A percentile compares a stretch with the other conserved stretches of the same genome.
Conservation (phyloP, 768 basidiomycete genomes). For the Rhizopogon rudus region DNA sequence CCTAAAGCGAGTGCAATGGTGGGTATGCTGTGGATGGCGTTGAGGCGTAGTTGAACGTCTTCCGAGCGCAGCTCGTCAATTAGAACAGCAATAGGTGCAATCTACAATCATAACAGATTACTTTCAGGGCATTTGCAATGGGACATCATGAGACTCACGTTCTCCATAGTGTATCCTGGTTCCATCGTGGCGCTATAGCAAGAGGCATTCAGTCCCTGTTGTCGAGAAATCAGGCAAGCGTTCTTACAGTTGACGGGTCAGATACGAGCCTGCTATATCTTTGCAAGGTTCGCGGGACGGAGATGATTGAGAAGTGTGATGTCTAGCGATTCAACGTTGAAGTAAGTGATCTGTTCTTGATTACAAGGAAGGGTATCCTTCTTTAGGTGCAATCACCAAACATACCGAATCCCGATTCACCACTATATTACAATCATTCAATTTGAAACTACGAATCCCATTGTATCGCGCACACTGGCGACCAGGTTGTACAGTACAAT, state of each 20-base stretch:
- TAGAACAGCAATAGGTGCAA: slow-evolving; percentile 92
- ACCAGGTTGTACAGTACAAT: too few relatives aligned
- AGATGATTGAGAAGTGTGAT: not conserved
- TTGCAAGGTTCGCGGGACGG: not conserved
- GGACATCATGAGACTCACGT: slow-evolving; percentile 41
- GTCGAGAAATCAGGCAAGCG: not conserved
- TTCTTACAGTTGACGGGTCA: not conserved
- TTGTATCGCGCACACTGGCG: too few relatives aligned
- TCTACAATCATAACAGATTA: slow-evolving; percentile 38
- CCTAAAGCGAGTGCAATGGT: slow-evolving; percentile 98
- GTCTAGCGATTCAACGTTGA: not conserved
- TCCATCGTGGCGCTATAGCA: slow-evolving; percentile 47
- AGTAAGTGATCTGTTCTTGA: slow-evolving; percentile 1
- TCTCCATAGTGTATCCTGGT: slow-evolving; percentile 58
- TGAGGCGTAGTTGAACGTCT: slow-evolving; percentile 93
- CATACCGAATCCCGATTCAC: too few relatives aligned
- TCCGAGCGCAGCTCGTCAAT: slow-evolving; percentile 99
- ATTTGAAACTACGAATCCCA: not conserved
- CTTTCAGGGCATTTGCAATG: slow-evolving; percentile 13
- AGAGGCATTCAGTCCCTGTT: not conserved
- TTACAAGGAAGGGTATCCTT: not conserved
- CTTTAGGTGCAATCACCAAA: not conserved
- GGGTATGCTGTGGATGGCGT: slow-evolving; percentile 95
- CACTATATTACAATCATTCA: not conserved
- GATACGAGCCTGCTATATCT: not conserved